A percentile compares a stretch with the other conserved stretches of the same genome.
These are phyloP conservation scores for Fistulinella staudtii DNA, from an alignment of 1,284 basidiomycete genomes.

Conservation along the genomic window DNA sequence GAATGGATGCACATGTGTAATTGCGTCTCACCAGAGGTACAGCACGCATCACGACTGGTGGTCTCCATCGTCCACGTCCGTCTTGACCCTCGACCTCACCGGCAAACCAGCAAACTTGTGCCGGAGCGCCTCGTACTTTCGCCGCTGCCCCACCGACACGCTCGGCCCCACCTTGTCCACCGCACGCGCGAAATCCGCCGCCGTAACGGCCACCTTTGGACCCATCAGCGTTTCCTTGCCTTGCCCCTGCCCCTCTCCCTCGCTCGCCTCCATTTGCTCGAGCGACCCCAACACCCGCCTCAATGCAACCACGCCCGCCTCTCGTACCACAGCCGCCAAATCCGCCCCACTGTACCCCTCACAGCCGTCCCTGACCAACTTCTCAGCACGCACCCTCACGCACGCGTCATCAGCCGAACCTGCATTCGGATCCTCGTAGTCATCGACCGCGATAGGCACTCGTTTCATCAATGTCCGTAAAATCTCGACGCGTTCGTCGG, in stretches of 20 bases:
- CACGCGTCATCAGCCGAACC: slow-evolving; percentile 21
- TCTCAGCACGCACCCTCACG: slow-evolving; percentile 35
- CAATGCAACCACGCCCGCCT: slow-evolving; percentile 86
- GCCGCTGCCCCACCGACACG: slow-evolving; percentile 77
- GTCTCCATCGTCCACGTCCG: slow-evolving; percentile 6
- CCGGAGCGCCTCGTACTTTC: slow-evolving; percentile 76
- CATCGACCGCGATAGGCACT: slow-evolving; percentile 58
- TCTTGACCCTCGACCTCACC: slow-evolving; percentile 32
- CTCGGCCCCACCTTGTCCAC: slow-evolving; percentile 84
- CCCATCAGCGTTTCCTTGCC: no score
- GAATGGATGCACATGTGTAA: no score
- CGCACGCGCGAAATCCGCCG: slow-evolving; percentile 72
- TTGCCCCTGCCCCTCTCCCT: neutral
- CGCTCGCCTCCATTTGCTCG: slow-evolving; percentile 38
- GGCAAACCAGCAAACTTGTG: slow-evolving; percentile 78
- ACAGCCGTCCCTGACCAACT: slow-evolving; percentile 56
- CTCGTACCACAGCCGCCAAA: slow-evolving; percentile 29
- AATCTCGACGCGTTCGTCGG: slow-evolving; percentile 83
- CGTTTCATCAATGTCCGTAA: slow-evolving; percentile 66
- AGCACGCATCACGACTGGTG: no score
- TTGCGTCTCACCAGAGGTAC: no score
- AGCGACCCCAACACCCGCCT: slow-evolving; percentile 65
- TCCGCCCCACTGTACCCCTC: slow-evolving; percentile 92
- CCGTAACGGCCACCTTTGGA: slow-evolving; percentile 44
- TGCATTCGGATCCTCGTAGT: slow-evolving; percentile 9